Percentiles rank a stretch among this genome's conserved stretches.
Evolutionary conservation across 805 yeast genomes (phyloP).

Genomic region (Allodekkera sacchari): DNA sequence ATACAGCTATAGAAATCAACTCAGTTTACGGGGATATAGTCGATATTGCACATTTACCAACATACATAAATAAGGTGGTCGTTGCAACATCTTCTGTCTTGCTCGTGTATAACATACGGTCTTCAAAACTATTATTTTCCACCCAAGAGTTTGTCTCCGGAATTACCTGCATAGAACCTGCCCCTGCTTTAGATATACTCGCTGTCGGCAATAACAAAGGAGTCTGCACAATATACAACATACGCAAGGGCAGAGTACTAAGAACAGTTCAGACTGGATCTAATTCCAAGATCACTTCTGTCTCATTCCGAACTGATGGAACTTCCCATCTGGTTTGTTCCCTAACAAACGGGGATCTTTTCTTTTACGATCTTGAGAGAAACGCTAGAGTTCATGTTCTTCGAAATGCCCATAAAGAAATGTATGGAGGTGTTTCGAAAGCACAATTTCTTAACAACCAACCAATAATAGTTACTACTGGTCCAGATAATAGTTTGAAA

Average conservation of each 20-base stretch:
- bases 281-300: slow-evolving; percentile 37
- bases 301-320: slow-evolving; percentile 91
- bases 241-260: slow-evolving; percentile 53
- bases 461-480: slow-evolving; percentile 80
- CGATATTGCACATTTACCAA: slow-evolving; percentile 73
- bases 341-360: slow-evolving; percentile 70
- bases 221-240: slow-evolving; percentile 52
- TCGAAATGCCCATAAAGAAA: slow-evolving; percentile 63
- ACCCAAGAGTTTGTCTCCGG: slow-evolving; percentile 42
- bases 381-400: slow-evolving; percentile 69
- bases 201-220: slow-evolving; percentile 75
- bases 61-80: slow-evolving; percentile 82
- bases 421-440: slow-evolving; percentile 68
- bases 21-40: slow-evolving; percentile 65
- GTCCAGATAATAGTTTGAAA: slow-evolving; percentile 83
- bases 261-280: slow-evolving; percentile 42
- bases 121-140: slow-evolving; percentile 59
- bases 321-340: slow-evolving; percentile 76
- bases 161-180: slow-evolving; percentile 64
- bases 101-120: slow-evolving; percentile 62
- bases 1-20: slow-evolving; percentile 54
- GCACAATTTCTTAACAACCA: slow-evolving; percentile 81
- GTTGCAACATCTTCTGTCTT: slow-evolving; percentile 66
- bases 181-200: slow-evolving; percentile 80
- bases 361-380: slow-evolving; percentile 73